Evolutionary conservation across 805 yeast species (phyloP), one percentile per base, ranked within the genome.

Genomic region (Vanderwaltozyma verrucispora): DNA sequence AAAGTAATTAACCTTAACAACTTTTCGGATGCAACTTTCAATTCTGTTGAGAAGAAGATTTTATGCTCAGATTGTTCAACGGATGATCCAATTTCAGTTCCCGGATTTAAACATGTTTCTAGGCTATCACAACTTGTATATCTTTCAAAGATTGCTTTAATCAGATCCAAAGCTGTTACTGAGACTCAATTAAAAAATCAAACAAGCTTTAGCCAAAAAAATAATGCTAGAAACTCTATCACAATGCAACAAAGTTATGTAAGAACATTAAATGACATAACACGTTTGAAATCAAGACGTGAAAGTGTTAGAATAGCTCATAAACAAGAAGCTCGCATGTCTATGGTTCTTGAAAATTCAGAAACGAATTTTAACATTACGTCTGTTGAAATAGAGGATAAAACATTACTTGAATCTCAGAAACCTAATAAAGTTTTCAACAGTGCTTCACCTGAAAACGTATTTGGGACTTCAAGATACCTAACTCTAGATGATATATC

Each of bases 401-500:
- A 31, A 17, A 13, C 29, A 14, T 18, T 35, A n/a, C 14, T n/a
- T 10, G 30, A 44, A 36, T 50, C 42, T 36, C 59, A 50, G 34
- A 59, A 52, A 42, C 46, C 30, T 5, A 26, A 40, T 61, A 32
- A 54, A 49, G 27, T 64, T 60, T 14, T 48, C 57, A 46, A 52
- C 14, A 53, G 80, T 2, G 78, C 88, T 0, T 72, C 86, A 2
- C 23, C 49, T 35, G 36, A 49, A 16, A 54, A 50, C 46, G 67
- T 84, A 34, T 70, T 87, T 38, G 75, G 80, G 50, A 82, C 77
- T 51, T 94, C 89, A 48, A 84, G 82, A 48, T 80, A 89, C 0
- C 71, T 92, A 37, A 89, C 96, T 0, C 70, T 92, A 49, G 97
- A 92, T 60, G 99, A 92, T 60, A 92, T 92, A 49, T 95, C 97